These are phyloP conservation scores for Cutaneotrichosporon mucoides DNA, from an alignment of 1,284 basidiomycete species.

Conservation along the genomic window DNA sequence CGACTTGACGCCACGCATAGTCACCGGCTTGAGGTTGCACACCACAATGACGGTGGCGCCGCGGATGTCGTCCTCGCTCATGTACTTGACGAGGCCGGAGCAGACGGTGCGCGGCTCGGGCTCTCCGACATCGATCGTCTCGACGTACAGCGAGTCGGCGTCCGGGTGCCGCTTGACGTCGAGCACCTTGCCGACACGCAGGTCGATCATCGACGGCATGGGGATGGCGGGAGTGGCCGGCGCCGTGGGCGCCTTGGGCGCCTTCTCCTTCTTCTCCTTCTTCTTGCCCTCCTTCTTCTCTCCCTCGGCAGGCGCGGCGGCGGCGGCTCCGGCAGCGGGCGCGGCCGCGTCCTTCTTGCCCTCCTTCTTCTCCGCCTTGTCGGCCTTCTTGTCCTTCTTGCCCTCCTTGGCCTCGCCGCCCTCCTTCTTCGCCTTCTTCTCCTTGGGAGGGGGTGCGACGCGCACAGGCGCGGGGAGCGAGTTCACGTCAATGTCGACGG, in stretches of 20 bases:
- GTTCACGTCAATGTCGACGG: conserved; percentile 67
- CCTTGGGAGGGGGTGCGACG: conserved; percentile 64
- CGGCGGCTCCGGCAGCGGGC: conserved; percentile 18
- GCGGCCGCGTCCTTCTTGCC: conserved; percentile 35
- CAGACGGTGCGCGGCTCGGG: conserved; percentile 88
- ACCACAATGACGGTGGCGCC: conserved; percentile 81
- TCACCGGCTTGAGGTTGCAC: conserved; percentile 88
- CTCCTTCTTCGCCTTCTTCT: conserved; percentile 63
- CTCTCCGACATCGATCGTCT: conserved; percentile 89
- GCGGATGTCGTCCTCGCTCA: conserved; percentile 87
- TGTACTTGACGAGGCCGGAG: conserved; percentile 89
- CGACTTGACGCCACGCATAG: conserved; percentile 92
- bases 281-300: conserved; percentile 50
- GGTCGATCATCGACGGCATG: conserved; percentile 86
- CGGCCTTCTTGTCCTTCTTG: conserved; percentile 25
- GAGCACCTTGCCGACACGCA: conserved; percentile 83
- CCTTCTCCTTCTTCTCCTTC: conserved; percentile 54
- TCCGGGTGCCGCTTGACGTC: conserved; percentile 93
- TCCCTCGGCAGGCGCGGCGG: conserved; percentile 7
- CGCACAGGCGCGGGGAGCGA: conserved; percentile 69
- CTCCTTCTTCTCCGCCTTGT: conserved; percentile 21
- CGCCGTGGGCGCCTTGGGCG: conserved; percentile 37
- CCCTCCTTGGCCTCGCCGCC: conserved; percentile 35
- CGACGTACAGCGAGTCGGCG: conserved; percentile 85
- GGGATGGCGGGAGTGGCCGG: conserved; percentile 67